These are phyloP conservation scores for Toxicodendron radicans DNA, from an alignment of 345 rosid genomes.

Conservation along the genomic window DNA sequence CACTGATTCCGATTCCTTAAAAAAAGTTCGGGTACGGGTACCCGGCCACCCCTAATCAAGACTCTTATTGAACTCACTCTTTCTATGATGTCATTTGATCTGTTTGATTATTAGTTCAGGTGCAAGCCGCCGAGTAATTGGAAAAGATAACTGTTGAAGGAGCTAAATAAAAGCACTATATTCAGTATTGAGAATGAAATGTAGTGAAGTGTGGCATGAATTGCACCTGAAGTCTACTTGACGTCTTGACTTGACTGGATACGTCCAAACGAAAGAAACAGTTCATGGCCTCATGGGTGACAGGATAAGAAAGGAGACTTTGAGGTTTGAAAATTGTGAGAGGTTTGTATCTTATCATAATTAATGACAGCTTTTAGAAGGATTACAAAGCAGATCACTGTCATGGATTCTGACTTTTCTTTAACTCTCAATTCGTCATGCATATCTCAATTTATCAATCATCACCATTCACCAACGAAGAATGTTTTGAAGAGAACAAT, in stretches of 20 bases:
- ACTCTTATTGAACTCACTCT: neutral
- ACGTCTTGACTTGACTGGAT: constrained; percentile 4
- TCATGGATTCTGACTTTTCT: neutral
- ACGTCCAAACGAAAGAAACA: neutral
- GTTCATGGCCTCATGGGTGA: neutral
- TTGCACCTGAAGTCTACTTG: constrained; percentile 21
- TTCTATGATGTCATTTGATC: neutral
- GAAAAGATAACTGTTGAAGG: constrained; percentile 43
- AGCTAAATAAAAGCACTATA: no score
- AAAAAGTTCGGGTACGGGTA: no score
- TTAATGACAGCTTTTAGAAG: no score
- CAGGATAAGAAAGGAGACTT: neutral
- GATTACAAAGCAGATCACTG: no score
- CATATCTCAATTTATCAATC: no score
- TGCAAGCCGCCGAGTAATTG: constrained; percentile 61
- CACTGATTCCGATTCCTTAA: no score
- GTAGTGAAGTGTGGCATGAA: constrained; percentile 32
- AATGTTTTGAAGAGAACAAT: neutral
- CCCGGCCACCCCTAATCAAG: no score
- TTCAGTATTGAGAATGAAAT: constrained; percentile 18
- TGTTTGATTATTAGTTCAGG: constrained; percentile 48
- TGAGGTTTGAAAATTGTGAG: no score
- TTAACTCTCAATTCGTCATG: no score
- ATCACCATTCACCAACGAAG: no score
- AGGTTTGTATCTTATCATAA: no score